Evolutionary conservation across 768 basidiomycete species (phyloP), one percentile per base, ranked within the genome.

Genomic region (Ephemerocybe angulata): DNA sequence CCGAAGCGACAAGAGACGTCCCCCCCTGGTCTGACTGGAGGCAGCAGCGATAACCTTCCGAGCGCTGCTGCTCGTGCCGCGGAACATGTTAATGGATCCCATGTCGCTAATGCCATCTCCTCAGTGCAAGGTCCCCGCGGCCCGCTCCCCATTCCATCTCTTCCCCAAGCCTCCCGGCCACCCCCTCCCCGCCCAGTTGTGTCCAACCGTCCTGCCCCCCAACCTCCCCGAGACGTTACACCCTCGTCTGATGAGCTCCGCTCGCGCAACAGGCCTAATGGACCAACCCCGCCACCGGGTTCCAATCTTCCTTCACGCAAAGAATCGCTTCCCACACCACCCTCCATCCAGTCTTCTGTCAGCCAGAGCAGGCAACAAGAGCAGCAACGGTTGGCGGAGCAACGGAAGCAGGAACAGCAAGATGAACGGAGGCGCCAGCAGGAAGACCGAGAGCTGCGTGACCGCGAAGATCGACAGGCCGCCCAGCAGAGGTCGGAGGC

Each of bases 191-290:
- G 68, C 35, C 70, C 65, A 21, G 55, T 61, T 37, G 61, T 63
- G 30, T 74, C 85, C 6, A 77, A 77, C 3, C 76, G 90, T 12
- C 80, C 89, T 3, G 84, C 88, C 0, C 88, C 88, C 21, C 79
- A 86, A 2, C 78, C 87, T 3, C 88, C 90, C 0, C 70, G 82
- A 49, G 70, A 74, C 8, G 81, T 84, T 28, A 79, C 83, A 3
- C 85, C 87, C 0, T 81, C 81, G 6, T 76, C 84, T 4, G 81
- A 85, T 0, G 88, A 90, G 62, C 72, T 88, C 25, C 81, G 85
- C 30, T 76, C 84, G 19, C 77, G 89, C 13, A 75, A 80, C 42
- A 87, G 85, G 60, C 79, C 80, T 1, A 78, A 79, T 33, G 84
- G 82, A 2, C 81, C 77, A 17, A 72, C 73, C 12, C 49, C 70